Evolutionary conservation across 1,139 yeast species (phyloP), one percentile per base, ranked within the genome.

Genomic region (Lodderomyces theae): DNA sequence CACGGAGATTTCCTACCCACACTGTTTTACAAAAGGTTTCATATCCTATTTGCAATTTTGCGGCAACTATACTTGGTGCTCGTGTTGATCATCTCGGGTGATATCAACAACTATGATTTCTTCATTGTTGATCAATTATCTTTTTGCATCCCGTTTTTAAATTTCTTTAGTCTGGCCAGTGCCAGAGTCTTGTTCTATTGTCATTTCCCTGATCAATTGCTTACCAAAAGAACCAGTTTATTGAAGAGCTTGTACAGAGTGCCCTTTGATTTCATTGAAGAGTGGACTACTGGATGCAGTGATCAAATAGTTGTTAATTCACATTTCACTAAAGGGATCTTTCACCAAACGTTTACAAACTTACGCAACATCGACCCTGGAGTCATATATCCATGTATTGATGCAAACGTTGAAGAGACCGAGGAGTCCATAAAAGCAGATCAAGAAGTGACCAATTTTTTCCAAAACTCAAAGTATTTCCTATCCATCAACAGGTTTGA

Each of bases 341-440:
- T 86, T 52, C 66, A 74, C 43, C 62, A 72, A 22, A 83, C 95
- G 0, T 90, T 92, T 55, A 58, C 59, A 3, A 53, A 62, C n/a
- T 61, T 77, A 40, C 51, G 55, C 13, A 41, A 57, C 10, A 53
- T 64, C 7, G 64, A 70, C 11, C 92, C 96, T 0, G 77, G 76
- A 11, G 92, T 92, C 3, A 74, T 90, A 2, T 90, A 94, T 52
- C 98, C 99, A 0, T 90, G 97, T 61, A 96, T 92, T 2, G 81
- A 83, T 40, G 26, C 32, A 12, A 50, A 53, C 15, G 45, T 57
- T 5, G 50, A 49, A 2, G 50, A 50, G 13, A 46, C 55, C 3
- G 48, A 49, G 2, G 50, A 49, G 13, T 21, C 37, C 17, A 43
- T 56, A 1, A 51, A 43, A 2, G 61, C 66, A 34, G 60, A 60